A percentile compares a stretch with the other conserved stretches of the same genome.
phyloP scores from a whole-genome alignment of 2,329 filamentous ascomycete species.

The Talaromyces funiculosus region DNA sequence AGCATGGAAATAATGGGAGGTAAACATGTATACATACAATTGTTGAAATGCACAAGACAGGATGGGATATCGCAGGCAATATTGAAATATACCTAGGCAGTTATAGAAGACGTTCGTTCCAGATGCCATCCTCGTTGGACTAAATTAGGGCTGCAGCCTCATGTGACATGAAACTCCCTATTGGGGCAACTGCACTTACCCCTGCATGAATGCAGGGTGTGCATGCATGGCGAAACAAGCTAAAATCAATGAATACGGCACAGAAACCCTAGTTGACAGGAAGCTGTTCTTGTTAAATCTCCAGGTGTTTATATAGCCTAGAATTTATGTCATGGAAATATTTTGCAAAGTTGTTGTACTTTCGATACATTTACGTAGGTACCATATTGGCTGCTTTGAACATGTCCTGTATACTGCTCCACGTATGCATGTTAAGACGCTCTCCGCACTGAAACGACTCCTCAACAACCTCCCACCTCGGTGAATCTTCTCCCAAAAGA shows the following conservation, averaged over 20 bases:
- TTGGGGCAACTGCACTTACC: neutral
- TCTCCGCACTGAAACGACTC: conserved; percentile 4
- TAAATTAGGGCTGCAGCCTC: neutral
- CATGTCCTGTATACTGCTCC: conserved; percentile 2
- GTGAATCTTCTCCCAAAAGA: neutral
- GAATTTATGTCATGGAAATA: neutral
- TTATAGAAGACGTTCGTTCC: too few relatives aligned
- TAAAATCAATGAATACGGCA: neutral
- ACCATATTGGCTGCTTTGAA: neutral
- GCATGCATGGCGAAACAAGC: neutral
- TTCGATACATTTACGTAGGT: neutral
- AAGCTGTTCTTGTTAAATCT: neutral
- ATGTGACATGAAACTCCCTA: neutral
- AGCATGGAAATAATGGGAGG: neutral
- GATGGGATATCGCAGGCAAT: neutral
- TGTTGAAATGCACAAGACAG: too few relatives aligned
- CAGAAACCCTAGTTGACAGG: neutral
- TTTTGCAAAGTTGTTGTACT: neutral
- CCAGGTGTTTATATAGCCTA: neutral
- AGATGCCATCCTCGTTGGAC: too few relatives aligned
- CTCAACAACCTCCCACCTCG: conserved; percentile 5
- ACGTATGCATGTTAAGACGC: neutral
- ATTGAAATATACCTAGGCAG: too few relatives aligned
- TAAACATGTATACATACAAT: too few relatives aligned
- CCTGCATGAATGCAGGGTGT: neutral